A percentile compares a stretch with the other conserved stretches of the same genome.
Conservation (phyloP, 768 basidiomycete genomes). For the Fomitopsis serialis region DNA sequence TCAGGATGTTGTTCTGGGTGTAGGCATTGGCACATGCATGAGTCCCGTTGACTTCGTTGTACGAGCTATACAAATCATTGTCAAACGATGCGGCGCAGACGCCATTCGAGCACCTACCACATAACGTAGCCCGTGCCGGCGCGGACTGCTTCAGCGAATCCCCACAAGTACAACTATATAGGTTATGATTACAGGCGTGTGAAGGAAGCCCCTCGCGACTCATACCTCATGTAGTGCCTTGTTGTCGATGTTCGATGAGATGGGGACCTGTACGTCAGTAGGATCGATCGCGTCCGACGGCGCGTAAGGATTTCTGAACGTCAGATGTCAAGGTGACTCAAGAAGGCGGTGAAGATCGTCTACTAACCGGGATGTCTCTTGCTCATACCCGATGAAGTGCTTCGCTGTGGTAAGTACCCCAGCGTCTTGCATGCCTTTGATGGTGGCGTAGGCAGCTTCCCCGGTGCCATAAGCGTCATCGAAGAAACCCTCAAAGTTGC, state of each 20-base stretch:
- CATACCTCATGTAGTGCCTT: not conserved
- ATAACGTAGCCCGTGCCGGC: not conserved
- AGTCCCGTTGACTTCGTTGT: slow-evolving; percentile 57
- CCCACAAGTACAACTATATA: slow-evolving; percentile 42
- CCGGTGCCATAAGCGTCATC: slow-evolving; percentile 84
- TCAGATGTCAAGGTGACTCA: slow-evolving; percentile 15
- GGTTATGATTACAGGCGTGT: slow-evolving; percentile 36
- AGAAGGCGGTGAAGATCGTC: too few relatives aligned
- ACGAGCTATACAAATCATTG: not conserved
- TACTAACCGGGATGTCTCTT: not conserved
- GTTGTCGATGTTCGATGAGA: not conserved
- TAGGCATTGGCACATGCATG: slow-evolving; percentile 73
- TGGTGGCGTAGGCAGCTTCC: slow-evolving; percentile 70
- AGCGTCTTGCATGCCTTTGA: slow-evolving; percentile 69
- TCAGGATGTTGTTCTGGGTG: slow-evolving; percentile 48
- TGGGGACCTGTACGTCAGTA: slow-evolving; percentile 7
- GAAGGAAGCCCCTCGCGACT: slow-evolving; percentile 6
- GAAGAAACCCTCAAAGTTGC: slow-evolving; percentile 29
- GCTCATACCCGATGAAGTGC: slow-evolving; percentile 48
- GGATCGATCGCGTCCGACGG: slow-evolving; percentile 69
- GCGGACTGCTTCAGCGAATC: not conserved
- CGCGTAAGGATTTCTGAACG: slow-evolving; percentile 49
- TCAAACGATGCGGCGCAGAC: slow-evolving; percentile 3
- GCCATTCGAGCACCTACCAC: not conserved
- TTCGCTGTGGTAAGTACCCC: slow-evolving; percentile 87